Conservation (phyloP, 352 stramenopile species). For the Pythium dissotocum region DNA sequence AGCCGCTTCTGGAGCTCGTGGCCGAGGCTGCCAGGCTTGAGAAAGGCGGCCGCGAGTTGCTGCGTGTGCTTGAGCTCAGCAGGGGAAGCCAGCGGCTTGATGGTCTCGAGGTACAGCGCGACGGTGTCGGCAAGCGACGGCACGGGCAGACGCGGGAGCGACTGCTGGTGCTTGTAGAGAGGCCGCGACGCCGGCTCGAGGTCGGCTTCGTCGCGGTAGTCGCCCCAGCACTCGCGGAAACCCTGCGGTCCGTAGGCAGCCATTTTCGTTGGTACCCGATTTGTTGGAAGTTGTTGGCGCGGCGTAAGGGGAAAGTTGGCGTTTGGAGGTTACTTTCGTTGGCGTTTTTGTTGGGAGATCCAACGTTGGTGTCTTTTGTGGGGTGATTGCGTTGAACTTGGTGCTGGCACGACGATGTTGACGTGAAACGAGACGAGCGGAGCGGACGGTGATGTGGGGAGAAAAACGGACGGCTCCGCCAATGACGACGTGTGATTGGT, state of each 20-base stretch:
- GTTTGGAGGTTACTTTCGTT: not conserved
- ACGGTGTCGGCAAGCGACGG: slow-evolving; percentile 90
- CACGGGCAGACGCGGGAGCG: slow-evolving; percentile 90
- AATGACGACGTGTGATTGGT: slow-evolving; percentile 16
- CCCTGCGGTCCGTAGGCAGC: slow-evolving; percentile 58
- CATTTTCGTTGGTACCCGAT: not conserved
- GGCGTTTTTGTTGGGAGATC: slow-evolving; percentile 2
- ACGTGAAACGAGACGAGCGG: slow-evolving; percentile 20
- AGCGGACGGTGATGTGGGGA: not conserved
- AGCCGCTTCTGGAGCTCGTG: slow-evolving; percentile 79
- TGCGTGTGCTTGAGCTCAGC: slow-evolving; percentile 75
- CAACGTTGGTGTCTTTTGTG: not conserved
- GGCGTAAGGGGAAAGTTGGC: not conserved
- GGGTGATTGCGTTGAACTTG: slow-evolving; percentile 24
- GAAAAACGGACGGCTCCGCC: not conserved
- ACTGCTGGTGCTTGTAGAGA: slow-evolving; percentile 83
- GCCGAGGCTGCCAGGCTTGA: slow-evolving; percentile 58
- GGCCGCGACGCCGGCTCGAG: slow-evolving; percentile 50
- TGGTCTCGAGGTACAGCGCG: slow-evolving; percentile 87
- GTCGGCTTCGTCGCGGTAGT: slow-evolving; percentile 82
- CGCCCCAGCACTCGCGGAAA: slow-evolving; percentile 95
- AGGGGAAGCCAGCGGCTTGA: slow-evolving; percentile 77
- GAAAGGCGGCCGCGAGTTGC: slow-evolving; percentile 68
- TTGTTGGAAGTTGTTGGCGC: not conserved
- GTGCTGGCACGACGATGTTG: slow-evolving; percentile 15